A percentile compares a stretch with the other conserved stretches of the same genome.
These are phyloP conservation scores for Domatiomyces globalis DNA, from an alignment of 2,329 filamentous ascomycete species.

Conservation along the genomic window DNA sequence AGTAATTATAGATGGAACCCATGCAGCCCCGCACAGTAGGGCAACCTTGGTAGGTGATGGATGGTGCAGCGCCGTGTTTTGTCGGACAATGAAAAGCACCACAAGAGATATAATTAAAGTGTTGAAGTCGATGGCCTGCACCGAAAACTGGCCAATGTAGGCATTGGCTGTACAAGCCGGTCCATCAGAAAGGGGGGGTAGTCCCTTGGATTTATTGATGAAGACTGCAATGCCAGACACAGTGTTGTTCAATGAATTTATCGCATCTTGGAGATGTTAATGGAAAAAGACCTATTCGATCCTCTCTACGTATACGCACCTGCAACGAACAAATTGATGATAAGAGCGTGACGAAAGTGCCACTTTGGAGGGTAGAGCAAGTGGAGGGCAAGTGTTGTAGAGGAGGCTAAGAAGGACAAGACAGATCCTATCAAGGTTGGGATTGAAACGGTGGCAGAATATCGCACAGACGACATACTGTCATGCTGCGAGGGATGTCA, in stretches of 20 bases:
- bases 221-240: conserved; percentile 29
- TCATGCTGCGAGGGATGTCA: not conserved
- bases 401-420: conserved; percentile 10
- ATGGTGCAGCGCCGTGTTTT: conserved; percentile 2
- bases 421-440: conserved; percentile 13
- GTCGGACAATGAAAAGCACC: conserved; percentile 16
- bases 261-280: conserved; percentile 26
- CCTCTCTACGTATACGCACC: conserved; percentile 3
- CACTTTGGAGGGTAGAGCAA: conserved; percentile 11
- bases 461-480: not conserved
- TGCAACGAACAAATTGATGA: conserved; percentile 14
- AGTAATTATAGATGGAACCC: conserved; percentile 2
- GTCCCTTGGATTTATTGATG: conserved; percentile 11
- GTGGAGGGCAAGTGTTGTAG: conserved; percentile 8
- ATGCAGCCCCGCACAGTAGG: not conserved
- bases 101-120: not conserved
- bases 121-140: conserved; percentile 29
- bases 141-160: conserved; percentile 33
- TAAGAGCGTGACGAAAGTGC: conserved; percentile 16
- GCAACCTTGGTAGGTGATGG: conserved; percentile 6
- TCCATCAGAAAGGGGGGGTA: conserved; percentile 17
- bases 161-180: conserved; percentile 30
- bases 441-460: conserved; percentile 7
- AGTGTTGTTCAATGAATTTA: conserved; percentile 32
- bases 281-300: conserved; percentile 7